These are phyloP conservation scores for Cystobasidium pallidum DNA, from an alignment of 1,284 basidiomycete genomes.

Conservation along the genomic window DNA sequence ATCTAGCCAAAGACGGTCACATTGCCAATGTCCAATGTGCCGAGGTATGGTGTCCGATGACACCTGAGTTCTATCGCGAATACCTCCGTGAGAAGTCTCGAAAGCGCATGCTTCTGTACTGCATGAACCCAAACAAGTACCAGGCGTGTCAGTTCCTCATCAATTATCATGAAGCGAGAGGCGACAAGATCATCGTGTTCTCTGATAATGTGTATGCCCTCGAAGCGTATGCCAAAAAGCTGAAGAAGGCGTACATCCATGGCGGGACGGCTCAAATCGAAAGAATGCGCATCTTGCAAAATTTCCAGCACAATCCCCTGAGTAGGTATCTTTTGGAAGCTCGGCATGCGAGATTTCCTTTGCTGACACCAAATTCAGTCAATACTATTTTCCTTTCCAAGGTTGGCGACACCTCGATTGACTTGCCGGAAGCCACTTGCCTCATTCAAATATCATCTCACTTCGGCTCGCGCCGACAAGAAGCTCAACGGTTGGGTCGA, in stretches of 20 bases:
- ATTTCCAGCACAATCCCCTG: constrained; percentile 93
- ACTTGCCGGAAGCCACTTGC: constrained; percentile 97
- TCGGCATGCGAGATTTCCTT: background rate
- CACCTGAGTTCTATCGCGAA: constrained; percentile 99
- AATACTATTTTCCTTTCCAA: constrained; percentile 99
- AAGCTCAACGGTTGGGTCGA: constrained; percentile 92
- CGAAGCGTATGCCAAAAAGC: constrained; percentile 93
- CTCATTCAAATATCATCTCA: constrained; percentile 99
- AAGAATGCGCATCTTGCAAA: constrained; percentile 89
- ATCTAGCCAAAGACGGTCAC: constrained; percentile 97
- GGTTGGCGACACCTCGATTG: constrained; percentile 98
- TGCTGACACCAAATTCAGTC: constrained; percentile 58
- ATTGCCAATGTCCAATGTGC: constrained; percentile 99
- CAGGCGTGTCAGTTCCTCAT: constrained; percentile 99
- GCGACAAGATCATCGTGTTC: constrained; percentile 99
- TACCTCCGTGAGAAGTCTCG: constrained; percentile 85
- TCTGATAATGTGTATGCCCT: constrained; percentile 97
- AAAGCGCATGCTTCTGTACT: constrained; percentile 94
- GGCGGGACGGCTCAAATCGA: constrained; percentile 95
- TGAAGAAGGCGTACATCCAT: constrained; percentile 94
- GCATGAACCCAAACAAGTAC: constrained; percentile 99
- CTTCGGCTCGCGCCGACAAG: constrained; percentile 96
- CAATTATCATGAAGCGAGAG: constrained; percentile 95
- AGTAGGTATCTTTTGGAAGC: constrained; percentile 14
- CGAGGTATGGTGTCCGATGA: constrained; percentile 99